Conservation (phyloP, 2,329 filamentous ascomycete species). For the Diplodia intermedia region DNA sequence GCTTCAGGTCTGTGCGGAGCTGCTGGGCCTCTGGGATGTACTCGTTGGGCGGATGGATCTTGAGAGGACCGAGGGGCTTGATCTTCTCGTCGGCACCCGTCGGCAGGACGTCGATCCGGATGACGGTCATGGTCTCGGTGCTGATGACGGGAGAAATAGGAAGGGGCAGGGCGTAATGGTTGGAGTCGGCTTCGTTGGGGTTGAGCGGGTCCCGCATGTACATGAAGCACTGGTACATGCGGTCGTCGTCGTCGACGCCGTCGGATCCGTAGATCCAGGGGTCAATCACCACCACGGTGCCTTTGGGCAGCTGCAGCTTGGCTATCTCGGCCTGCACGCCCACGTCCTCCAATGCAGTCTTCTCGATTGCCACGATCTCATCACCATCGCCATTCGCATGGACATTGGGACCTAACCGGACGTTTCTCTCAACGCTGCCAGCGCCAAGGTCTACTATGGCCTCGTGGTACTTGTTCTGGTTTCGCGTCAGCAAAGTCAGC, state of each 20-base stretch:
- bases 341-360: conserved; percentile 62
- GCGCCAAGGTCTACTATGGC: conserved; percentile 62
- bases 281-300: conserved; percentile 63
- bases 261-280: conserved; percentile 73
- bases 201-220: conserved; percentile 71
- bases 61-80: conserved; percentile 63
- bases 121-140: conserved; percentile 66
- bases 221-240: conserved; percentile 68
- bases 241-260: conserved; percentile 56
- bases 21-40: conserved; percentile 68
- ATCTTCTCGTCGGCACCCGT: conserved; percentile 68
- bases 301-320: conserved; percentile 65
- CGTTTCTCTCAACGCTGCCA: conserved; percentile 62
- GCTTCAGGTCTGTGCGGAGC: conserved; percentile 67
- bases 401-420: conserved; percentile 63
- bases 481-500: background rate
- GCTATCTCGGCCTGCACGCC: conserved; percentile 65
- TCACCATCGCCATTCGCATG: conserved; percentile 66
- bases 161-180: conserved; percentile 72
- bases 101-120: conserved; percentile 73
- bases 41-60: conserved; percentile 66
- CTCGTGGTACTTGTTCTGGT: conserved; percentile 67
- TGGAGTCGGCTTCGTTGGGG: conserved; percentile 65
- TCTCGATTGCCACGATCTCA: conserved; percentile 66
- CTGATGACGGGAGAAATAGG: conserved; percentile 73